These are phyloP conservation scores for Begonia masoniana DNA, from an alignment of 306 rosid genomes.

Conservation along the genomic window DNA sequence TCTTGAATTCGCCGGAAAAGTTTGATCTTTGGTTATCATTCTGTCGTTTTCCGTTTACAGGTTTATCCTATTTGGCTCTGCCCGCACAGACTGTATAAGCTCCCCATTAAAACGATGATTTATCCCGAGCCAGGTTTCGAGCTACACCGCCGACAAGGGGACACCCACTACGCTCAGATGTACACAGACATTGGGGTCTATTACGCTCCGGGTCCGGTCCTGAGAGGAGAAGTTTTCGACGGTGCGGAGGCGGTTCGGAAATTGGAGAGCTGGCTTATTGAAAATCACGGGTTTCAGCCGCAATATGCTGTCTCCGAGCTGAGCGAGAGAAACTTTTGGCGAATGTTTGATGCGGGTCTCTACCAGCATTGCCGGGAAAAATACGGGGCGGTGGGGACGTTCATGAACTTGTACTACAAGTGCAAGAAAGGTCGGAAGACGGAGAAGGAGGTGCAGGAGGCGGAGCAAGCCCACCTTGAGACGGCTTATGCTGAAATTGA, in stretches of 20 bases:
- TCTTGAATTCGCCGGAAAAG: background rate
- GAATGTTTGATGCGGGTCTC: constrained; percentile 76
- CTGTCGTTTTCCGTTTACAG: constrained; percentile 18
- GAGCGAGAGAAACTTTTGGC: constrained; percentile 83
- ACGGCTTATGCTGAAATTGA: constrained; percentile 66
- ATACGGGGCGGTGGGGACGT: constrained; percentile 84
- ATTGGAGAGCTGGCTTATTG: constrained; percentile 82
- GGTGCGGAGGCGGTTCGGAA: constrained; percentile 68
- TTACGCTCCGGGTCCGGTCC: constrained; percentile 87
- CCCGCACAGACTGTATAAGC: constrained; percentile 72
- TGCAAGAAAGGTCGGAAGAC: constrained; percentile 90
- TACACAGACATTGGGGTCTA: constrained; percentile 90
- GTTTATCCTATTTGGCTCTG: constrained; percentile 95
- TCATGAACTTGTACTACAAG: constrained; percentile 95
- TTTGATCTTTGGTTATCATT: background rate
- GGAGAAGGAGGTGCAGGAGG: constrained; percentile 96
- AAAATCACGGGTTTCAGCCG: constrained; percentile 86
- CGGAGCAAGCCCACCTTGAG: constrained; percentile 84
- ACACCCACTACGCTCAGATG: constrained; percentile 77
- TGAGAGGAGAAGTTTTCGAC: constrained; percentile 87
- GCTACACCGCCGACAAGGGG: constrained; percentile 80
- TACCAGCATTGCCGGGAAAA: constrained; percentile 68
- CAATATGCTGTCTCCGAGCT: constrained; percentile 94
- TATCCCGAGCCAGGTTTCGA: constrained; percentile 92
- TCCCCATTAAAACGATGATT: constrained; percentile 71